Evolutionary conservation across 768 basidiomycete genomes (phyloP), one percentile per base, ranked within the genome.

Genomic region (Suillus paluster): DNA sequence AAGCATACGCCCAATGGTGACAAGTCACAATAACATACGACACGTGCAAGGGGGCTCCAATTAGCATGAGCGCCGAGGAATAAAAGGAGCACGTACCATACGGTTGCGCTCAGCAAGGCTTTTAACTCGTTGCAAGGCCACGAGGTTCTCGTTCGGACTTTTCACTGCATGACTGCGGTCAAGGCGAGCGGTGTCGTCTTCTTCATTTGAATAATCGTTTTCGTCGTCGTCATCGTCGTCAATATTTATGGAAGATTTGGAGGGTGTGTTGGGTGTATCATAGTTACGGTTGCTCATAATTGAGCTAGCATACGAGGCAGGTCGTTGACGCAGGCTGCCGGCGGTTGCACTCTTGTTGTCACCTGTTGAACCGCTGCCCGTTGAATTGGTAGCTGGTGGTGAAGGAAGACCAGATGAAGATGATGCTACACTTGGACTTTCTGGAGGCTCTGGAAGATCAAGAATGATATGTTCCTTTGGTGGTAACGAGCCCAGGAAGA

Each of bases 331-430:
- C 63, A 78, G 61, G 67, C 78, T 79, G 63, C 79, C 80, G 57
- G 75, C 73, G 62, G 72, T 72, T 6, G 73, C 76, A 63, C 80
- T 83, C 57, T 74, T 78, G 50, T 82, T 82, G 75, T 87, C 87
- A 46, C 87, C 88, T 5, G 85, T 87, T 67, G 90, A 91, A 41
- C 90, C 89, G 72, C 90, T 92, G 38, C 89, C 91, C 2, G 91
- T 92, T 12, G 91, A 93, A 70, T 92, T 93, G 21, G 92, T 91
- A 30, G 90, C 91, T 46, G 92, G 92, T 0, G 92, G 92, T 25
- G 91, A 92, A 1, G 92, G 92, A 6, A 94, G 73, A 7, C 92
- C 91, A 6, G 90, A 91, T 60, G 80, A 78, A 64, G 69, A 72
- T 5, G 86, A 81, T 61, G 80, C 73, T 38, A 81, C 76, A 25